phyloP scores from a whole-genome alignment of 768 basidiomycete species.

The Tremella fuciformis region DNA sequence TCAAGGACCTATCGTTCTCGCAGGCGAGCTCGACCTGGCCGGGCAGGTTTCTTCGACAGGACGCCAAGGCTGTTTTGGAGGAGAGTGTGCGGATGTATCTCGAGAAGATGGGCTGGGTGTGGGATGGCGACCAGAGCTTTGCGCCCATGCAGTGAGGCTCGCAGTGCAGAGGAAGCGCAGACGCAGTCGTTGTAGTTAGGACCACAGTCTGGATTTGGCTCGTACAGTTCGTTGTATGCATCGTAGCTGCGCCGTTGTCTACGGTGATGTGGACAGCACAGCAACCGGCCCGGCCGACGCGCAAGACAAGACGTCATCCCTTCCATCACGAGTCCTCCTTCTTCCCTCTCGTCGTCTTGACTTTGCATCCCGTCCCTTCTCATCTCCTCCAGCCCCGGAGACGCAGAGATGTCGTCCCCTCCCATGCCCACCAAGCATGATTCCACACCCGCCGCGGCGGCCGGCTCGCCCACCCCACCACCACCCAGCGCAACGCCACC shows the following conservation, averaged over 20 bases:
- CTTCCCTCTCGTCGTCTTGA: background rate
- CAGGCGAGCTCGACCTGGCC: conserved; percentile 50
- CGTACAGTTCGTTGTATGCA: background rate
- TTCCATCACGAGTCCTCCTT: background rate
- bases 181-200: background rate
- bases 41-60: conserved; percentile 35
- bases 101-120: conserved; percentile 19
- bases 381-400: background rate
- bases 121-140: conserved; percentile 7
- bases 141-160: background rate
- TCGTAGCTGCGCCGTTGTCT: background rate
- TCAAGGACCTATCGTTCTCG: conserved; percentile 29
- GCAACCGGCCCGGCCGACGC: background rate
- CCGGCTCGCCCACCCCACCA: conserved; percentile 2
- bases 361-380: background rate
- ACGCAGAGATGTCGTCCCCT: background rate
- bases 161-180: background rate
- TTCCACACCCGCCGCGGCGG: background rate
- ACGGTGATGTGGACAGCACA: background rate
- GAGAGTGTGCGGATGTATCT: conserved; percentile 36
- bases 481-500: background rate
- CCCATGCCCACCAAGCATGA: conserved; percentile 2
- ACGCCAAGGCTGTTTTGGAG: conserved; percentile 36
- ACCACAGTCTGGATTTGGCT: background rate
- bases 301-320: background rate